phyloP scores from a whole-genome alignment of 805 yeast genomes.

The Yarrowia sp. region DNA sequence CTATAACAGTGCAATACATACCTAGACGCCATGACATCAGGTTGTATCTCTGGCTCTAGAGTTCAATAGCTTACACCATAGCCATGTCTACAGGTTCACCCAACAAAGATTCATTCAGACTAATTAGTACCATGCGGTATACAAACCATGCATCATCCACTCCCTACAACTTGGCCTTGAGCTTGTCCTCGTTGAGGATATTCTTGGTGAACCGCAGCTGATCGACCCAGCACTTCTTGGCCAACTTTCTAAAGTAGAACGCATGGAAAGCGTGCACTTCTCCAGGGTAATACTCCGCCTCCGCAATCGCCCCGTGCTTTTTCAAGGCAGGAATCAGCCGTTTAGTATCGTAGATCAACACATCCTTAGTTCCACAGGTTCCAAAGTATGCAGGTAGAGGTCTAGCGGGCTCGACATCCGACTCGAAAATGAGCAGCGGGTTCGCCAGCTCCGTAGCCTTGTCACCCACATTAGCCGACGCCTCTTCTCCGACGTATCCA shows the following conservation, averaged over 20 bases:
- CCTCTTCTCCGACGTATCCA: slow-evolving; percentile 20
- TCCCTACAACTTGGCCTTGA: slow-evolving; percentile 1
- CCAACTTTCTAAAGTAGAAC: slow-evolving; percentile 15
- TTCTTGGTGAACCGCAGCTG: slow-evolving; percentile 28
- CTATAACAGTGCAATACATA: too few relatives aligned
- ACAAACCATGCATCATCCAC: too few relatives aligned
- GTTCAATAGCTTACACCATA: too few relatives aligned
- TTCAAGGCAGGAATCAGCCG: slow-evolving; percentile 23
- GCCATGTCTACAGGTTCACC: too few relatives aligned
- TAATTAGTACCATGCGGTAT: too few relatives aligned
- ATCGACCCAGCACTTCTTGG: slow-evolving; percentile 27
- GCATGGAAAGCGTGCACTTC: slow-evolving; percentile 29
- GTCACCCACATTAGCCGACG: background rate
- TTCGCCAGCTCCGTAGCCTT: slow-evolving; percentile 6
- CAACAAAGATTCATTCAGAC: too few relatives aligned
- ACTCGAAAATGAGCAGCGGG: slow-evolving; percentile 18
- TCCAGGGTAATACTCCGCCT: slow-evolving; percentile 25
- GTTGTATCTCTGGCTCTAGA: too few relatives aligned
- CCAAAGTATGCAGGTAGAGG: slow-evolving; percentile 24
- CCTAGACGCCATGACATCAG: too few relatives aligned
- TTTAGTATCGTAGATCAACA: slow-evolving; percentile 29
- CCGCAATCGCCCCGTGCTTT: slow-evolving; percentile 10
- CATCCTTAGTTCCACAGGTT: slow-evolving; percentile 24
- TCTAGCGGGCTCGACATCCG: background rate
- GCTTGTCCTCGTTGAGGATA: background rate